These are phyloP conservation scores for Bombardia bombarda DNA, from an alignment of 495 filamentous ascomycete genomes.

Conservation along the genomic window DNA sequence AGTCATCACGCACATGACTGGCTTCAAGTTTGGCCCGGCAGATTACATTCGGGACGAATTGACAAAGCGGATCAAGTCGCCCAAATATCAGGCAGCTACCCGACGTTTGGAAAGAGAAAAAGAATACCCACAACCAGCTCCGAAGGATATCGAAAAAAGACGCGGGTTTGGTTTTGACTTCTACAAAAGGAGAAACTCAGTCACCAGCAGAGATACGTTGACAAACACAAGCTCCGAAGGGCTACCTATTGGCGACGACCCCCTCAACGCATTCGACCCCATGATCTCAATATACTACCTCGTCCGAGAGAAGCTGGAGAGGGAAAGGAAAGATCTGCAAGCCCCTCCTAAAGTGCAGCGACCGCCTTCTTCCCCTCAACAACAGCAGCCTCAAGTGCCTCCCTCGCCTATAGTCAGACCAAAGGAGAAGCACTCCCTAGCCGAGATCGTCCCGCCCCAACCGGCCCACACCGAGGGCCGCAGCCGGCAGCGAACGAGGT, in stretches of 20 bases:
- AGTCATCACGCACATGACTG: constrained; percentile 88
- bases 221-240: constrained; percentile 79
- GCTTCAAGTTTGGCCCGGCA: constrained; percentile 90
- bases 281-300: constrained; percentile 93
- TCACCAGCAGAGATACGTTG: constrained; percentile 79
- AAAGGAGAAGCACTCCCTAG: constrained; percentile 33
- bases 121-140: constrained; percentile 48
- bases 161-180: constrained; percentile 89
- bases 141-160: constrained; percentile 69
- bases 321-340: constrained; percentile 46
- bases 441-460: constrained; percentile 71
- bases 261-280: constrained; percentile 88
- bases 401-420: constrained; percentile 38
- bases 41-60: constrained; percentile 77
- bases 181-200: constrained; percentile 88
- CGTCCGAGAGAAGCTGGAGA: constrained; percentile 86
- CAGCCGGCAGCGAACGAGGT: constrained; percentile 76
- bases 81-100: constrained; percentile 82
- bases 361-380: constrained; percentile 19
- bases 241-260: constrained; percentile 75
- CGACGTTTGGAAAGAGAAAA: constrained; percentile 52
- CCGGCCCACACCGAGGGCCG: constrained; percentile 90
- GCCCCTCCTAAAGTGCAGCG: constrained; percentile 17
- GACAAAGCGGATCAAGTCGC: constrained; percentile 75
- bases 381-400: constrained; percentile 13